Evolutionary conservation across 2,329 filamentous ascomycete genomes (phyloP).

Genomic region (Cryphonectria parasitica): DNA sequence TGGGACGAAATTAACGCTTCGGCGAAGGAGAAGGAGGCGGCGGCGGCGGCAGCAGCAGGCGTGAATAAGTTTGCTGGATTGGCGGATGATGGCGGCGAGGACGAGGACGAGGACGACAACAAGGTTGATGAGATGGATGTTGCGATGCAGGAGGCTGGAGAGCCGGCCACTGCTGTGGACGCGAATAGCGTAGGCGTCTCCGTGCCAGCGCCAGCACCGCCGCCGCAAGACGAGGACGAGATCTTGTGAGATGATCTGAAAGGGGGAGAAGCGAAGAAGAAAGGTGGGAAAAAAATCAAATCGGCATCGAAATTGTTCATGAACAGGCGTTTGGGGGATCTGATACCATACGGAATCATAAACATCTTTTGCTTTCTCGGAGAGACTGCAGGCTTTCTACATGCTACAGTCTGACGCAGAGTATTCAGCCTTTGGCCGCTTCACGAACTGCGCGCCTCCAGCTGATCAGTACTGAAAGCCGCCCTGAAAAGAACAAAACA

Average conservation of each 20-base stretch:
- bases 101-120: constrained; percentile 23
- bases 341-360: constrained; percentile 26
- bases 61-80: constrained; percentile 28
- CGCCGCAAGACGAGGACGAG: constrained; percentile 23
- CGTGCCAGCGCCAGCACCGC: neutral
- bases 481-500: neutral
- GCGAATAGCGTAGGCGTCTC: neutral
- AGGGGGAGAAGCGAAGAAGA: neutral
- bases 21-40: constrained; percentile 31
- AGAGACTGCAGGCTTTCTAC: no score
- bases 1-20: constrained; percentile 63
- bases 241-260: constrained; percentile 20
- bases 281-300: no score
- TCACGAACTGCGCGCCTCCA: neutral
- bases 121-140: constrained; percentile 32
- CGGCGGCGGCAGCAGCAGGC: neutral
- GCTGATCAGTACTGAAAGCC: neutral
- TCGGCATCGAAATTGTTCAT: constrained; percentile 22
- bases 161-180: neutral
- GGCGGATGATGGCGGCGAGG: constrained; percentile 28
- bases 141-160: constrained; percentile 1
- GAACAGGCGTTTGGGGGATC: constrained; percentile 26
- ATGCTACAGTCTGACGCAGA: no score
- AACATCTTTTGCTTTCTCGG: constrained; percentile 11
- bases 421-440: neutral